phyloP scores from a whole-genome alignment of 257 asterid species.

The Gentiana macrophylla region DNA sequence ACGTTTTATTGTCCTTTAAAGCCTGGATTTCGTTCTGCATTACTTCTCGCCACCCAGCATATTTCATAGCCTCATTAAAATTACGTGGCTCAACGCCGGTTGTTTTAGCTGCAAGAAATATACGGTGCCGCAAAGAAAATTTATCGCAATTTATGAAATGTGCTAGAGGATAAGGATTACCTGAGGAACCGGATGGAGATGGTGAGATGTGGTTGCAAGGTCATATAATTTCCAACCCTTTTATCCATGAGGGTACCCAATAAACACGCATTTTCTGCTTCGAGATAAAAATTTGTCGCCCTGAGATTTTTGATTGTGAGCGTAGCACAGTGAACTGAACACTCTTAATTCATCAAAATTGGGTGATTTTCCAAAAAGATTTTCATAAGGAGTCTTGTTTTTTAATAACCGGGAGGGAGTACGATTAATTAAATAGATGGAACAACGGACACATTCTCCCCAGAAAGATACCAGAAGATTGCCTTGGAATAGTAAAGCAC shows the following conservation, averaged over 20 bases:
- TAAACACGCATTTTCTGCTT: background rate
- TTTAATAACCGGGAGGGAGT: too few species aligned
- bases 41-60: too few species aligned
- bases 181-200: too few species aligned
- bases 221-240: constrained; percentile 3
- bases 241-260: background rate
- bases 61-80: too few species aligned
- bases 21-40: too few species aligned
- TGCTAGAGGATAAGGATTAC: too few species aligned
- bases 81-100: too few species aligned
- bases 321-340: background rate
- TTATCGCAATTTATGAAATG: too few species aligned
- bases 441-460: background rate
- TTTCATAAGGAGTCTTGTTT: background rate
- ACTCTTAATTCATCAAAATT: background rate
- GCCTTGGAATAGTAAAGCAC: background rate
- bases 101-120: too few species aligned
- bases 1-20: too few species aligned
- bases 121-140: too few species aligned
- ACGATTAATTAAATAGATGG: background rate
- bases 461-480: background rate
- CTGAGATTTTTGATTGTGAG: background rate
- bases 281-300: background rate
- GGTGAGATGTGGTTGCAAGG: too few species aligned
- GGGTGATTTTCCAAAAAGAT: background rate